Base-by-base conservation (phyloP, 1,284 basidiomycete species). In the Pseudozyma sp. region DNA sequence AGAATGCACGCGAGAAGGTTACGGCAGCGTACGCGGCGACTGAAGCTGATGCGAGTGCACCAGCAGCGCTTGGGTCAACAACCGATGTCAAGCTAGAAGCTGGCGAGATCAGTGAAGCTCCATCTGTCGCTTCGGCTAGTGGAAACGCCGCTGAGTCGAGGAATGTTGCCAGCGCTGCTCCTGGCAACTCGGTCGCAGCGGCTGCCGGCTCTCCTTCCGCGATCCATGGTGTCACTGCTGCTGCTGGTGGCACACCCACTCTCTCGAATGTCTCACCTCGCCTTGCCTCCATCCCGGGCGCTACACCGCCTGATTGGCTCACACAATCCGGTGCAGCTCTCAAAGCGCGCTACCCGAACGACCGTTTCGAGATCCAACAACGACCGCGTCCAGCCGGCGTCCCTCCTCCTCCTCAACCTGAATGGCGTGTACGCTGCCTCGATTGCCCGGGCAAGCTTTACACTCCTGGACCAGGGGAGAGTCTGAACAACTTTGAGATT, bases 361-460 rank as follows among this genome's bases (percentile, higher is more conserved):
- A 98, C 84, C 89, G 86, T 57, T 94, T 98, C 81, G 79, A 82
- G 67, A 63, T 80, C 44, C 67, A 70, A 53, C 51, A 70, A 31
- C 68, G 76, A 8, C 71, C 76, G 19, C 67, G 69, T 36, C 62
- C 72, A 0, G 55, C 76, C 3, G 75, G 77, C 19, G 55, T 55
- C 8, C 63, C 78, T 13, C 39, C 74, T 5, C 70, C 79, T 38
- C 57, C 66, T 3, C 62, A 58, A 36, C 65, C 76, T 1, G 93
- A 95, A 85, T 98, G 95, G 95, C 89, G 95, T 19, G 89, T 97
- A 80, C 95, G 93, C 85, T 99, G 96, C 86, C 84, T 91, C 66
- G 96, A 98, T 85, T 98, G 96, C 86, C 94, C 94, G 72, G 93
- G 93, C 81, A 95, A 95, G 89, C 86, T 98, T 61, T 99, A 98